Conservation (phyloP, 2,329 filamentous ascomycete species). For the Sporothrix pallida region DNA sequence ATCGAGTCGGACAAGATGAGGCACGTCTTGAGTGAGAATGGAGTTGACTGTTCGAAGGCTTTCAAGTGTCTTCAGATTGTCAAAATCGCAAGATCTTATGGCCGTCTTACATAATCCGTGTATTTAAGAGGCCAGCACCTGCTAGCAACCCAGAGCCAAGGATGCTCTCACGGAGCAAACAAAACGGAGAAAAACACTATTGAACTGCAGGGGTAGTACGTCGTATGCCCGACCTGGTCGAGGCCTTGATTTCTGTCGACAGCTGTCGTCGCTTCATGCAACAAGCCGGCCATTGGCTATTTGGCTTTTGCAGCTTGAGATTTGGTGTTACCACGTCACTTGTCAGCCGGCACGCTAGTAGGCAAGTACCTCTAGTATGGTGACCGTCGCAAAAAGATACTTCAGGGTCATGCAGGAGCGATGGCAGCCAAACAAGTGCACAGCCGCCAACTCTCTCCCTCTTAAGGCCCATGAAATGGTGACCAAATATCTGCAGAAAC, state of each 20-base stretch:
- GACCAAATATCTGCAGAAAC: neutral
- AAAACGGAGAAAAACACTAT: neutral
- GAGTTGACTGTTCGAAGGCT: no score
- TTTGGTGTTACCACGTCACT: neutral
- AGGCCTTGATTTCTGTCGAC: neutral
- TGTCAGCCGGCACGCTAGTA: slow-evolving; percentile 7
- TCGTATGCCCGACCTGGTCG: neutral
- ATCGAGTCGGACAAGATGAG: no score
- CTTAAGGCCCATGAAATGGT: neutral
- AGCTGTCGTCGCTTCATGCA: slow-evolving; percentile 6
- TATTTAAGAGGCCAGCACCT: no score
- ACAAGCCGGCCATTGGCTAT: neutral
- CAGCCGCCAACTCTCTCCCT: no score
- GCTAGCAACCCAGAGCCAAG: neutral
- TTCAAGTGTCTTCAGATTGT: no score
- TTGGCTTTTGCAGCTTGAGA: neutral
- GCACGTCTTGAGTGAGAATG: no score
- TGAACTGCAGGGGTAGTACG: neutral
- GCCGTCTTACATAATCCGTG: no score
- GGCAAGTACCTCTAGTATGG: neutral
- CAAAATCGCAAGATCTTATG: no score
- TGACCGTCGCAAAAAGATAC: neutral
- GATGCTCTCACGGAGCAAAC: neutral
- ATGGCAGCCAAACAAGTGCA: neutral
- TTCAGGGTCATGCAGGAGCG: neutral